Conservation (phyloP, 352 stramenopile species). For the Phytopythium oedochilum region DNA sequence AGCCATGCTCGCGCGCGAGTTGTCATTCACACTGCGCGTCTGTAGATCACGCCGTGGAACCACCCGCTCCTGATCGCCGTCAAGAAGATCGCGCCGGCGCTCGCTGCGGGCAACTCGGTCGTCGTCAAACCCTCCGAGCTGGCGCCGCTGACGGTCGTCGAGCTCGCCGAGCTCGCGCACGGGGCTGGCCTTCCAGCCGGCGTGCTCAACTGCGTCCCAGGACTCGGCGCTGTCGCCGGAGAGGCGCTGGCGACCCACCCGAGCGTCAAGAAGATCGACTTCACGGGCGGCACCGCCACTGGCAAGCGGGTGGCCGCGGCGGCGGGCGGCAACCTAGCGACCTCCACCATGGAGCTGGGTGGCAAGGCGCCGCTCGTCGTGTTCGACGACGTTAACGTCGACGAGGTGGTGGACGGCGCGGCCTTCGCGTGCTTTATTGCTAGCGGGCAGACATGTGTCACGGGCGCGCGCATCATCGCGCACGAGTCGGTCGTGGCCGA, state of each 20-base stretch:
- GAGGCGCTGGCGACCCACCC: slow-evolving; percentile 26
- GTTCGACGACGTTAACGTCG: slow-evolving; percentile 57
- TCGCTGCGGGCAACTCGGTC: slow-evolving; percentile 75
- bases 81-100: slow-evolving; percentile 60
- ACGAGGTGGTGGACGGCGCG: slow-evolving; percentile 51
- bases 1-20: neutral
- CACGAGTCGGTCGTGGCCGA: slow-evolving; percentile 73
- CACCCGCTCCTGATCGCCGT: slow-evolving; percentile 75
- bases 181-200: slow-evolving; percentile 31
- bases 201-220: slow-evolving; percentile 46
- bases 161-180: slow-evolving; percentile 37
- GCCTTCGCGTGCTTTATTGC: slow-evolving; percentile 71
- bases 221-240: slow-evolving; percentile 27
- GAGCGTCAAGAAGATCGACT: slow-evolving; percentile 54
- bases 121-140: slow-evolving; percentile 88
- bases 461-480: slow-evolving; percentile 78
- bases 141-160: slow-evolving; percentile 49
- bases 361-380: slow-evolving; percentile 70
- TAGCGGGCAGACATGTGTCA: slow-evolving; percentile 78
- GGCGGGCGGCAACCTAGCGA: slow-evolving; percentile 37
- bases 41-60: slow-evolving; percentile 77
- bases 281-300: slow-evolving; percentile 39
- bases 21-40: neutral
- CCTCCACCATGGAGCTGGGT: slow-evolving; percentile 60
- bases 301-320: slow-evolving; percentile 28